Evolutionary conservation across 306 rosid genomes (phyloP).

Genomic region (Dryas octopetala): DNA sequence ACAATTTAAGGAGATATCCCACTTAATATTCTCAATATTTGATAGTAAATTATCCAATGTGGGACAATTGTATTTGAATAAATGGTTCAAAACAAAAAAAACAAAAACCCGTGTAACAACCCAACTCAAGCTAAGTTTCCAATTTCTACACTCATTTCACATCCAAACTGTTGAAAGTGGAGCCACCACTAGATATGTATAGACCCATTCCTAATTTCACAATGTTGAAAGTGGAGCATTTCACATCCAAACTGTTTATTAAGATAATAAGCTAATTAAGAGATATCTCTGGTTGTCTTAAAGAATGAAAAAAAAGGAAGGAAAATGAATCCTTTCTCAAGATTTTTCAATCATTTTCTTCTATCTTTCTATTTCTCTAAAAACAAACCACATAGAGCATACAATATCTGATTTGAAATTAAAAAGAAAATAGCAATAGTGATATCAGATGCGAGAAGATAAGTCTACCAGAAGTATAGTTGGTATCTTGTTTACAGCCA

Average conservation of each 20-base stretch:
- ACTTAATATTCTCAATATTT: not conserved
- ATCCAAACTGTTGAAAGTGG: too few relatives aligned
- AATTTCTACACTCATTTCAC: not conserved
- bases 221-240: too few relatives aligned
- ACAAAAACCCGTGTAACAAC: not conserved
- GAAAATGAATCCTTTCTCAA: not conserved
- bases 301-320: not conserved
- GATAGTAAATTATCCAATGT: not conserved
- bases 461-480: not conserved
- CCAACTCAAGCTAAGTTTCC: not conserved
- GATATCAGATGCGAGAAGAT: constrained; percentile 3
- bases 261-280: not conserved
- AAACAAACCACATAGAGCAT: not conserved
- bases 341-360: not conserved
- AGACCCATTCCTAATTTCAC: too few relatives aligned
- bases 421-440: not conserved
- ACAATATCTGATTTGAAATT: not conserved
- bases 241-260: not conserved
- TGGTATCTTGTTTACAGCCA: not conserved
- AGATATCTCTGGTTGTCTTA: not conserved
- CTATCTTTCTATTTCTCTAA: not conserved
- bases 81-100: not conserved
- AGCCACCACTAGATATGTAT: too few relatives aligned
- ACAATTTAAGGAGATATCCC: not conserved
- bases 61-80: too few relatives aligned